Evolutionary conservation across 345 rosid species (phyloP), one percentile per base, ranked within the genome.

Genomic region (Noccaea caerulescens): DNA sequence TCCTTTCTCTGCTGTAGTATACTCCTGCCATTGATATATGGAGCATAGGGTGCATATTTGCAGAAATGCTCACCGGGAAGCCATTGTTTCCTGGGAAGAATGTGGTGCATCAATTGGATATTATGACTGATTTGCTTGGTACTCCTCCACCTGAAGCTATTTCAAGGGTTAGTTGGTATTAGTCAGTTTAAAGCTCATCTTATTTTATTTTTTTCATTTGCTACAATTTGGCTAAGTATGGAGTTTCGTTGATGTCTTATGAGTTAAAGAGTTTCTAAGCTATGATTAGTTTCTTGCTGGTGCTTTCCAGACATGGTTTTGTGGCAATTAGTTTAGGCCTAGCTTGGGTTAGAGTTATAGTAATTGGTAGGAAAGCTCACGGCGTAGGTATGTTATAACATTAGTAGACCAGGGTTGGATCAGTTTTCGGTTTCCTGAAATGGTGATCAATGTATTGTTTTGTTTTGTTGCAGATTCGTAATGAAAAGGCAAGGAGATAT

Each of bases 21-120:
- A 93, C 98, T 30, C 98, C 98, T 42, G 96, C 93, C 5, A 89
- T 93, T 76, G 98, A 93, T 80, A 89, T 86, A 45, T 93, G 98
- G 98, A 93, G 98, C 87, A 84, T 93, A 80, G 98, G 98, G 78
- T 93, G 98, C 81, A 93, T 91, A 79, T 93, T 93, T 77, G 97
- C 98, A 12, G 97, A 93, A 82, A 84, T 91, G 96, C 97, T 93
- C 71, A 80, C 90, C 4, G 97, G 98, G 64, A 89, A 83, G 78
- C 98, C 97, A 7, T 70, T 93, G 58, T 93, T 93, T 81, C 98
- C 98, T 58, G 96, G 98, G 66, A 89, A 87, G 82, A 93, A 93
- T 65, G 97, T 93, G 80, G 98, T 87, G 77, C 98, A 93, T 73
- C 97, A 93, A 37, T 81, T 93, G 80, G 98, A 93, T 86, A 91